Base-by-base conservation (phyloP, 768 basidiomycete species). In the Strobilomyces confusus region DNA sequence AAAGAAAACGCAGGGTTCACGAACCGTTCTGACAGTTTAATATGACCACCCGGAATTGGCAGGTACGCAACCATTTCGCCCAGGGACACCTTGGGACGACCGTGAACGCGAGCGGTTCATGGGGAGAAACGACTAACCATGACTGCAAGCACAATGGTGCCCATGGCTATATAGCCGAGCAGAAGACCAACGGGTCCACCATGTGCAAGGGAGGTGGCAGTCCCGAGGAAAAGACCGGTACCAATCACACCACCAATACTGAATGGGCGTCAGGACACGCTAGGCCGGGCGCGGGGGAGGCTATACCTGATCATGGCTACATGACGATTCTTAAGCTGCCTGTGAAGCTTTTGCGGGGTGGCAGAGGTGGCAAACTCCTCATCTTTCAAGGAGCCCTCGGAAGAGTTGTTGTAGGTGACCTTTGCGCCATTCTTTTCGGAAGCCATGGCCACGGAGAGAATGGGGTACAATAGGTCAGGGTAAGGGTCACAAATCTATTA, bases 11-110 rank as follows among this genome's bases (percentile, higher is more conserved):
- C 85, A 15, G 82, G 85, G 55, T 89, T 81, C 9, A 92, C 84
- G 61, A 92, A 93, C 30, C 90, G 86, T 65, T 86, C 89, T 0
- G 90, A 84, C 17, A 92, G 71, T 55, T 77, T 88, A 68, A 92
- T 90, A 60, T 91, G 89, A 40, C 82, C 90, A 52, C 90, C 90
- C 25, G 87, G 77, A 46, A 92, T 77, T 0, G 90, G 90, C 6
- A 92, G 77, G 67, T 77, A 92, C 0, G 89, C 81, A 43, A 92
- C 64, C 89, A 69, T 69, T 57, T 71, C 70, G 11, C 80, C 79
- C 37, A 89, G 73, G 4, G 84, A 84, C 53, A 87, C 69, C 84
- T 86, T 58, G 20, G 9, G 25, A 14, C 4, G 11, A 43, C 23
- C 12, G 37, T 54, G 13, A 40, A 43, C 5, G 3, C 26, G 11